A percentile compares a stretch with the other conserved stretches of the same genome.
Conservation (phyloP, 495 filamentous ascomycete species). For the Aspergillus bridgeri region DNA sequence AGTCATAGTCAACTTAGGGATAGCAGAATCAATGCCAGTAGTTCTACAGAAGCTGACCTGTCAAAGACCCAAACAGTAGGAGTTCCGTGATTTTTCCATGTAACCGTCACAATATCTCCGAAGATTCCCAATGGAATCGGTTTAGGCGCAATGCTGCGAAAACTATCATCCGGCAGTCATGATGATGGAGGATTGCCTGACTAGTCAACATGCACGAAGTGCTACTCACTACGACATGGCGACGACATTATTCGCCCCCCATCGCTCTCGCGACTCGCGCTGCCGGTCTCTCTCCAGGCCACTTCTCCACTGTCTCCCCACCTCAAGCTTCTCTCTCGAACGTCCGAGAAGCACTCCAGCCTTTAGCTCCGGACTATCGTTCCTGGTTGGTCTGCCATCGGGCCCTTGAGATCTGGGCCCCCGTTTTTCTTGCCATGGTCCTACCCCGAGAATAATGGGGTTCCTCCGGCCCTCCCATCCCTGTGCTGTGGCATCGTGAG, state of each 20-base stretch:
- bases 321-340: slow-evolving; percentile 11
- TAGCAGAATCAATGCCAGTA: background rate
- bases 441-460: slow-evolving; percentile 26
- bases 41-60: background rate
- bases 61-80: too few species aligned
- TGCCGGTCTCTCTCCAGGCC: background rate
- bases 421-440: slow-evolving; percentile 32
- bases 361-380: slow-evolving; percentile 8
- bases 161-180: background rate
- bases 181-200: background rate
- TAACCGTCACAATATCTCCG: background rate
- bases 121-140: background rate
- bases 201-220: background rate
- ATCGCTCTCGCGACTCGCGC: slow-evolving; percentile 1
- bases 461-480: slow-evolving; percentile 15
- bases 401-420: slow-evolving; percentile 36
- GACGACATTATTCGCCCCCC: background rate
- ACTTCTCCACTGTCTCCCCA: slow-evolving; percentile 11
- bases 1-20: background rate
- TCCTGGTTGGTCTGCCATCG: slow-evolving; percentile 4
- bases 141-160: background rate
- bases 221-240: background rate
- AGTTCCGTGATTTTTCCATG: background rate
- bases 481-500: slow-evolving; percentile 15
- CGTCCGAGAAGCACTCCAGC: slow-evolving; percentile 12